These are phyloP conservation scores for Cryptococcus hybrid DNA, from an alignment of 1,284 basidiomycete genomes.

Conservation along the genomic window DNA sequence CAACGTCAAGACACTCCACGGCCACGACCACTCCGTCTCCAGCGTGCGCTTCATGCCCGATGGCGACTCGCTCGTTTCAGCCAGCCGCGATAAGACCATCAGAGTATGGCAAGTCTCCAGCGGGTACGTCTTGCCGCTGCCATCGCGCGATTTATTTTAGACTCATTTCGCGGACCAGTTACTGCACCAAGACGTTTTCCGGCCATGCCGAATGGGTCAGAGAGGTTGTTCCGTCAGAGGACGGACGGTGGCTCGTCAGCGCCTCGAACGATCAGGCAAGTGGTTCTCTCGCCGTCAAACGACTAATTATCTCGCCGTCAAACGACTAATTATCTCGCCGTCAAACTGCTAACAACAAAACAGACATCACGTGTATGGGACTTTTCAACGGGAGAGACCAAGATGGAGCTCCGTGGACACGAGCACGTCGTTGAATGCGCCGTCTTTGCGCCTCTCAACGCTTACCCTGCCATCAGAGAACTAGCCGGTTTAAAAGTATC, in stretches of 20 bases:
- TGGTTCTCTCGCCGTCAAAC: too few species aligned
- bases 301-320: too few species aligned
- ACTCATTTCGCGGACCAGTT: conserved; percentile 43
- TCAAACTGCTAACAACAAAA: background rate
- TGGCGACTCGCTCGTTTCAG: conserved; percentile 77
- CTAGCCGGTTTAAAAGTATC: conserved; percentile 67
- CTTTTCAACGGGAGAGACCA: conserved; percentile 68
- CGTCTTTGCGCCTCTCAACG: conserved; percentile 71
- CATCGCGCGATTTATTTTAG: background rate
- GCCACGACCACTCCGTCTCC: conserved; percentile 88
- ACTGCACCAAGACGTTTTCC: conserved; percentile 61
- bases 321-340: too few species aligned
- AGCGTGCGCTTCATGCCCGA: conserved; percentile 79
- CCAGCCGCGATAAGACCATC: conserved; percentile 82
- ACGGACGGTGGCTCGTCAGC: conserved; percentile 71
- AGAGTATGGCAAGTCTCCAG: conserved; percentile 81
- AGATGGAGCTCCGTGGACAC: conserved; percentile 80
- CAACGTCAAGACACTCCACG: conserved; percentile 82
- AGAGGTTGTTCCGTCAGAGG: conserved; percentile 66
- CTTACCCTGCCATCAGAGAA: conserved; percentile 74
- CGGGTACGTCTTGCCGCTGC: conserved; percentile 58
- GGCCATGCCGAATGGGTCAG: conserved; percentile 72
- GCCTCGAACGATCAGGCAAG: conserved; percentile 84
- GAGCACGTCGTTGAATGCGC: conserved; percentile 83
- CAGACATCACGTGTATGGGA: conserved; percentile 84